A percentile compares a stretch with the other conserved stretches of the same genome.
phyloP scores from a whole-genome alignment of 441 rosid genomes.

The Macaranga tanarius region DNA sequence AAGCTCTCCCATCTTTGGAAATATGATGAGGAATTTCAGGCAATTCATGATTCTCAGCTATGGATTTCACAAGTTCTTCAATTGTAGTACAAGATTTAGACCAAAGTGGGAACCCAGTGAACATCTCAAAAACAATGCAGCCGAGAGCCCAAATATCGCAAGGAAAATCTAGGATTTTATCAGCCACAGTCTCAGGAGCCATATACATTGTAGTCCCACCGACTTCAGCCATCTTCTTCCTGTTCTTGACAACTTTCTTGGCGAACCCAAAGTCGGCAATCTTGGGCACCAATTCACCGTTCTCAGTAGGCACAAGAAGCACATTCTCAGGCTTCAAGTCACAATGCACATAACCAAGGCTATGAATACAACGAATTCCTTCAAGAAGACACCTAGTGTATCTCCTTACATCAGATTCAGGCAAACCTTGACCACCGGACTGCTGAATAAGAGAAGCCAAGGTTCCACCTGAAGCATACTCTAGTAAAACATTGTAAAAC shows the following conservation, averaged over 20 bases:
- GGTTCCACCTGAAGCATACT: slow-evolving; percentile 40
- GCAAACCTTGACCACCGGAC: slow-evolving; percentile 20
- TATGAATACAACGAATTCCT: slow-evolving; percentile 35
- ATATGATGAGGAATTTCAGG: neutral
- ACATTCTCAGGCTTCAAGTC: neutral
- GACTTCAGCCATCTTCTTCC: too few species aligned
- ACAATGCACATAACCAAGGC: slow-evolving; percentile 27
- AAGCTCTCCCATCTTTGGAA: neutral
- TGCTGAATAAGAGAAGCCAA: slow-evolving; percentile 25
- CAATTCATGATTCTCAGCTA: too few species aligned
- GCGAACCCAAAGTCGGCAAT: neutral
- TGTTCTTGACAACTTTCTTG: neutral
- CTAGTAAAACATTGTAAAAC: slow-evolving; percentile 35
- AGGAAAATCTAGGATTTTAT: too few species aligned
- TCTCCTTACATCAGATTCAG: slow-evolving; percentile 27
- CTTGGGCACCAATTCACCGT: neutral
- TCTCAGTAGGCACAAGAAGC: neutral
- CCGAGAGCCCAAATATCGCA: too few species aligned
- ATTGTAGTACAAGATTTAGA: too few species aligned
- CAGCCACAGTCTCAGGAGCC: too few species aligned
- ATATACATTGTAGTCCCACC: too few species aligned
- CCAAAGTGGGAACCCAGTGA: too few species aligned
- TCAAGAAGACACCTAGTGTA: slow-evolving; percentile 31
- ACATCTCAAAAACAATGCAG: too few species aligned
- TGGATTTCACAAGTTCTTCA: too few species aligned